phyloP scores from a whole-genome alignment of 2,329 filamentous ascomycete genomes.

The Fusarium temperatum region DNA sequence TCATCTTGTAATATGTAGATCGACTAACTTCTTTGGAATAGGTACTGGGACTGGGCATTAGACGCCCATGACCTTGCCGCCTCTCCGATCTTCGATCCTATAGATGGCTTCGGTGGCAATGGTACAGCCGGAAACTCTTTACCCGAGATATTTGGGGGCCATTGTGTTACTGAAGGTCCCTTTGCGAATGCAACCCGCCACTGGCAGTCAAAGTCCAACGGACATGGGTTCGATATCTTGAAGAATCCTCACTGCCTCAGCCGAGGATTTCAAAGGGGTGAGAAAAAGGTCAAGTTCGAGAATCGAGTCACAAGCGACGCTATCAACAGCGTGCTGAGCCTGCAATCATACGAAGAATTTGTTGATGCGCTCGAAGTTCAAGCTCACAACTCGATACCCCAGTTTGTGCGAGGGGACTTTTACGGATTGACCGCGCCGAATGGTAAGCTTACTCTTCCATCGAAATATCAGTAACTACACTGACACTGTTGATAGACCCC shows the following conservation, averaged over 20 bases:
- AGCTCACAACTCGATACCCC: neutral
- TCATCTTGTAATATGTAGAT: too few relatives aligned
- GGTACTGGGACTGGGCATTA: neutral
- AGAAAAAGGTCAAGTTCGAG: neutral
- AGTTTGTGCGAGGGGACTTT: neutral
- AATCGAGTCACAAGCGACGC: neutral
- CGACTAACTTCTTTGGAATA: neutral
- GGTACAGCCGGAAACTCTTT: neutral
- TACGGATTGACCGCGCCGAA: neutral
- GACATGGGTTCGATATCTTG: neutral
- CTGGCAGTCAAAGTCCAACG: neutral
- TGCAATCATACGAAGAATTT: neutral
- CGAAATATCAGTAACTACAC: too few relatives aligned
- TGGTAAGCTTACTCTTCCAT: too few relatives aligned
- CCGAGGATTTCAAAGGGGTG: neutral
- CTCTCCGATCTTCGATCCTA: neutral
- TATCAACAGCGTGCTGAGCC: neutral
- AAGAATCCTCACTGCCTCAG: neutral
- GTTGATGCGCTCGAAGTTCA: neutral
- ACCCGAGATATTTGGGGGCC: neutral
- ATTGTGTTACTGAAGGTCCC: neutral
- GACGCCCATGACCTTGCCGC: neutral
- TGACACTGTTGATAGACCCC: too few relatives aligned
- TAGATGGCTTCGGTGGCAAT: neutral
- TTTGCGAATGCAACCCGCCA: neutral